Percentiles rank a stretch among this genome's conserved stretches.
These are phyloP conservation scores for Fusarium camptoceras DNA, from an alignment of 2,329 filamentous ascomycete species.

Conservation along the genomic window DNA sequence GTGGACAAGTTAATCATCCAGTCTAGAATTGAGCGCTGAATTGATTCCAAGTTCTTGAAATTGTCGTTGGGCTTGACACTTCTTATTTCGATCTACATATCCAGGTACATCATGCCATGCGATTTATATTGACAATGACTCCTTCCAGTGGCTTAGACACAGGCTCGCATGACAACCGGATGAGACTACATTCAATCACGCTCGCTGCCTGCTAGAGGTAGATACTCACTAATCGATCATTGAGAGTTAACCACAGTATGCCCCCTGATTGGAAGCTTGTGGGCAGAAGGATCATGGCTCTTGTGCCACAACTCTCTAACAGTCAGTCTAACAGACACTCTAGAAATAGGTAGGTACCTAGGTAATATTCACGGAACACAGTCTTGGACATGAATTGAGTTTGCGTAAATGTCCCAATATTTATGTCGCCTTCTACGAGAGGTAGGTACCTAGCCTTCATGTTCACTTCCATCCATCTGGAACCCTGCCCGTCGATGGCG, in stretches of 20 bases:
- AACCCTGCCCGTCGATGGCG: conserved; percentile 21
- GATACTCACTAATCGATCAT: background rate
- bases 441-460: background rate
- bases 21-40: conserved; percentile 1
- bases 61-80: background rate
- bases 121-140: background rate
- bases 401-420: background rate
- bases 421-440: background rate
- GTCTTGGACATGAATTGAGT: background rate
- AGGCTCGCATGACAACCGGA: no score
- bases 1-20: background rate
- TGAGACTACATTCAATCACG: background rate
- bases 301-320: background rate
- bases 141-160: background rate
- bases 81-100: background rate
- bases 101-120: background rate
- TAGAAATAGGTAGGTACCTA: background rate
- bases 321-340: no score
- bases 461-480: conserved; percentile 1
- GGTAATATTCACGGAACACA: background rate
- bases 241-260: background rate
- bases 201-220: background rate
- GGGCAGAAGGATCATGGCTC: background rate
- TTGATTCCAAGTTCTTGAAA: background rate
- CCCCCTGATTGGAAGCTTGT: background rate